Conservation (phyloP, 805 yeast genomes). For the Schizosaccharomyces pombe region DNA sequence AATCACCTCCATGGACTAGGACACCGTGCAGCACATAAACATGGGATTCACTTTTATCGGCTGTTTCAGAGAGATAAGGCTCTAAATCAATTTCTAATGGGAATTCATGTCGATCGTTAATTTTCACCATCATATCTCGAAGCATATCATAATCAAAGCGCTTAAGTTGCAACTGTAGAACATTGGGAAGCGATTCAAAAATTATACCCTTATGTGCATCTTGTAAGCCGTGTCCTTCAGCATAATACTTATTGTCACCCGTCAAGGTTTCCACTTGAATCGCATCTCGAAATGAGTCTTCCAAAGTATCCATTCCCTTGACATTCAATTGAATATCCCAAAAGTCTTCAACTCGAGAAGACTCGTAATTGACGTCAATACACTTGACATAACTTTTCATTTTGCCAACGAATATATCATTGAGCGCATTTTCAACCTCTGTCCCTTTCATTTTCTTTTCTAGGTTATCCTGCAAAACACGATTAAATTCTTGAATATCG, state of each 20-base stretch:
- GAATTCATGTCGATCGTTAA: constrained; percentile 78
- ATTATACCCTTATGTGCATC: constrained; percentile 94
- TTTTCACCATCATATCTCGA: constrained; percentile 67
- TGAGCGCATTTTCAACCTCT: constrained; percentile 46
- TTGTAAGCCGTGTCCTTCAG: constrained; percentile 72
- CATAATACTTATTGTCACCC: constrained; percentile 90
- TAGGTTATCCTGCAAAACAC: constrained; percentile 82
- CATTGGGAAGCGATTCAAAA: constrained; percentile 75
- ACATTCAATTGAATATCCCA: constrained; percentile 97
- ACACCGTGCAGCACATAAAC: constrained; percentile 78
- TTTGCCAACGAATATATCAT: constrained; percentile 77
- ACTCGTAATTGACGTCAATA: constrained; percentile 77
- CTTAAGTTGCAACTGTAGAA: constrained; percentile 75
- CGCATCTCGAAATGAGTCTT: constrained; percentile 62
- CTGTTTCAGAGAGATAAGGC: constrained; percentile 47
- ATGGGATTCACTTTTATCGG: constrained; percentile 32
- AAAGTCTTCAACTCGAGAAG: constrained; percentile 75
- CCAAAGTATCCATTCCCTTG: constrained; percentile 47
- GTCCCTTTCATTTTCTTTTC: constrained; percentile 85
- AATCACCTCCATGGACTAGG: constrained; percentile 84
- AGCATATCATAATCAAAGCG: constrained; percentile 85
- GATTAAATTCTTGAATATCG: constrained; percentile 88
- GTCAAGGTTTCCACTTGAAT: constrained; percentile 69
- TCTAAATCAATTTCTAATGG: constrained; percentile 56
- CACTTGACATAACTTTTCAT: constrained; percentile 91